Base-by-base conservation (phyloP, 192 early-diverging fungal genomes). In the Geranomyces variabilis region DNA sequence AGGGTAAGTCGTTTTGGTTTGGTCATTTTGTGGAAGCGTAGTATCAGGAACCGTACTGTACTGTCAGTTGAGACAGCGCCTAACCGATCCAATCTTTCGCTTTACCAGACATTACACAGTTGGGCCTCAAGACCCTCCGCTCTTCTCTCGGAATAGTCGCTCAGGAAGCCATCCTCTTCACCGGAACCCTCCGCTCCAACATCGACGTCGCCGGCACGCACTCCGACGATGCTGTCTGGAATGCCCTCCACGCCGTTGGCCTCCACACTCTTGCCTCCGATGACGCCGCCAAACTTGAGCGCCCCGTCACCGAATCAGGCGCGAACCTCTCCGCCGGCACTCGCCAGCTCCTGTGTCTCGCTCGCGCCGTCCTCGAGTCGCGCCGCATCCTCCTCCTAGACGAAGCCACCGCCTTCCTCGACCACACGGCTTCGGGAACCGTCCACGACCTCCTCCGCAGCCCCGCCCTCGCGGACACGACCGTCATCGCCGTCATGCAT, bases 251-350 rank as follows among this genome's bases (percentile, higher is more conserved):
- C 47, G 31, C 34, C 0, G 70, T 61, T 26, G 65, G 70, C 24
- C 66, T 89, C 48, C 83, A 90, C 63, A 77, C 85, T 6, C 82
- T 88, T 69, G 76, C 96, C 26, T 76, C 81, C 17, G 34, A 28
- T 60, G 85, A 67, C 68, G 81, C 28, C 81, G 82, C 83, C 22
- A 87, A 88, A 44, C 79, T 96, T 29, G 90, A 93, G 21, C 77
- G 88, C 5, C 79, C 80, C 30, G 86, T 97, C 5, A 34, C 75
- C 7, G 85, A 87, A 24, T 90, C 92, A 64, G 81, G 81, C 36
- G 83, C 84, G 15, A 93, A 94, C 74, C 89, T 95, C 67, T 91
- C 87, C 28, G 84, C 91, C 28, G 93, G 93, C n/a, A 88, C 92
- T 71, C 76, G 84, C 3, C 81, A 83, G 48, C 72, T 91, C 41